These are phyloP conservation scores for Rhizopus stolonifer DNA, from an alignment of 371 early-diverging fungal genomes.

Conservation along the genomic window DNA sequence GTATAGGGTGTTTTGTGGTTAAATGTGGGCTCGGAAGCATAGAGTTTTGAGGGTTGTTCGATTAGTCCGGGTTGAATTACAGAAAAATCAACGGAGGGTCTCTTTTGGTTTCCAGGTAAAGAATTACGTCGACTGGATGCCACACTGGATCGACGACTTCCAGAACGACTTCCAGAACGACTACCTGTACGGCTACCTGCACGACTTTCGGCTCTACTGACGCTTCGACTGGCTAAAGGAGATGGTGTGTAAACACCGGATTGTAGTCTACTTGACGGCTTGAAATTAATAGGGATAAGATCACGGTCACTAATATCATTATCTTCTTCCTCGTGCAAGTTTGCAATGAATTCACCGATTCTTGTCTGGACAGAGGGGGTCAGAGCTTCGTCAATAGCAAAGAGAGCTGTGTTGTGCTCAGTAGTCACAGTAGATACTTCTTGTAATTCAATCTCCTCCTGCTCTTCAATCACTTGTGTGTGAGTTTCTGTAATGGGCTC, in stretches of 20 bases:
- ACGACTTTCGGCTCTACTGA: slow-evolving; percentile 9
- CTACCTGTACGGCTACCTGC: slow-evolving; percentile 8
- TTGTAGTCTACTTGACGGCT: slow-evolving; percentile 27
- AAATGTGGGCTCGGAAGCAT: slow-evolving; percentile 6
- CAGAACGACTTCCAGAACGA: slow-evolving; percentile 2
- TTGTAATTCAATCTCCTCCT: neutral
- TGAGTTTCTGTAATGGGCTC: too few species aligned
- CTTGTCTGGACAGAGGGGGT: slow-evolving; percentile 10
- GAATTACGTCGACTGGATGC: slow-evolving; percentile 15
- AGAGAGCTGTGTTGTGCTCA: neutral
- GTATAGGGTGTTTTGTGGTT: slow-evolving; percentile 28
- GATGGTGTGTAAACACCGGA: slow-evolving; percentile 23
- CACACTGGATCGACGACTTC: slow-evolving; percentile 14
- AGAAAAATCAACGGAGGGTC: neutral
- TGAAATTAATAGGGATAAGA: slow-evolving; percentile 35
- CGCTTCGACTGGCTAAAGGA: neutral
- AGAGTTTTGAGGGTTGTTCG: slow-evolving; percentile 16
- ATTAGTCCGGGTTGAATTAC: neutral
- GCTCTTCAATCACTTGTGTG: too few species aligned
- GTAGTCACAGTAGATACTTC: neutral
- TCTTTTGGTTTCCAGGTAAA: neutral
- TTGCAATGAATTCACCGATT: slow-evolving; percentile 20
- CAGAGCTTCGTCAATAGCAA: slow-evolving; percentile 20
- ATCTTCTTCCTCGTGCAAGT: slow-evolving; percentile 10
- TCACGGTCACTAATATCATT: slow-evolving; percentile 35